These are phyloP conservation scores for Malus asiatica DNA, from an alignment of 306 rosid genomes.

Conservation along the genomic window DNA sequence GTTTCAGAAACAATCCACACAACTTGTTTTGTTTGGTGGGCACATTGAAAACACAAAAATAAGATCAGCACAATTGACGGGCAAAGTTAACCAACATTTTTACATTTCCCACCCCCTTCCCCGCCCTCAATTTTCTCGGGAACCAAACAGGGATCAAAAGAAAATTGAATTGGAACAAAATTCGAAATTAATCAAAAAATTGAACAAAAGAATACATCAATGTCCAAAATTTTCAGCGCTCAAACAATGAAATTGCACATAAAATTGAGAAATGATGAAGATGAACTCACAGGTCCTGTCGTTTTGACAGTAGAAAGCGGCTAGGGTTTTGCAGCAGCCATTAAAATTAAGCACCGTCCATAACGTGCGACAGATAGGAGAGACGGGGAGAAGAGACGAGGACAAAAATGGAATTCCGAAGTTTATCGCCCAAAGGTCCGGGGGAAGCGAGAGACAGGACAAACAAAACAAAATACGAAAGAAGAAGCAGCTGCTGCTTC, in stretches of 20 bases:
- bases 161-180: constrained; percentile 2
- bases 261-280: background rate
- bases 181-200: background rate
- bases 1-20: constrained; percentile 3
- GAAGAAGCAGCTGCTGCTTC: constrained; percentile 17
- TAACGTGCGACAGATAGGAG: background rate
- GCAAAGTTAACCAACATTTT: background rate
- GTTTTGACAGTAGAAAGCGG: constrained; percentile 34
- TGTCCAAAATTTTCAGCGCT: background rate
- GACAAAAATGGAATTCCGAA: constrained; percentile 15
- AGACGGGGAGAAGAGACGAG: constrained; percentile 7
- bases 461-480: background rate
- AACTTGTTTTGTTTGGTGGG: background rate
- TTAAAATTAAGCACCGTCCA: constrained; percentile 12
- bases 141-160: constrained; percentile 2
- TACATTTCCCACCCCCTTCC: background rate
- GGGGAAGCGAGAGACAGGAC: constrained; percentile 22
- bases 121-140: background rate
- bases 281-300: constrained; percentile 26
- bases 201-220: background rate
- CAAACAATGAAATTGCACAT: background rate
- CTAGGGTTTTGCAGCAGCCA: constrained; percentile 62
- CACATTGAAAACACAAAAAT: background rate
- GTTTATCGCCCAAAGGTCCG: constrained; percentile 9
- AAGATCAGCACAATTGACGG: constrained; percentile 3